Conservation (phyloP, 164 flowering plant species). For the Vitis rupestris region DNA sequence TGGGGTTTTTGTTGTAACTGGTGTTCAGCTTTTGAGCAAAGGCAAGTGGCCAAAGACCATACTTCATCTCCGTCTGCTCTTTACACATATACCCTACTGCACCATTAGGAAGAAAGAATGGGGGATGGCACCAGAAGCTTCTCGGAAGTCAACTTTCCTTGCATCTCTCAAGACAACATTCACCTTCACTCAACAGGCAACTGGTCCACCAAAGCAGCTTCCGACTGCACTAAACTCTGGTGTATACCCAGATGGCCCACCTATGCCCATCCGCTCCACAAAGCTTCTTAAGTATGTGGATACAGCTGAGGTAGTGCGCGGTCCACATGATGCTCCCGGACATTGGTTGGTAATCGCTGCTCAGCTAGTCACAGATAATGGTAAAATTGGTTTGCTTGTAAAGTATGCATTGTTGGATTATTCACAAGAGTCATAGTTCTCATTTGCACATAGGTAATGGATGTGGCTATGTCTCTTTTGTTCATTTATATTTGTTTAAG, state of each 20-base stretch:
- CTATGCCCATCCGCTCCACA: constrained; percentile 43
- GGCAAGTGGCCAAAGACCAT: constrained; percentile 74
- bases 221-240: constrained; percentile 67
- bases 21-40: constrained; percentile 71
- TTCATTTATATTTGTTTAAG: background rate
- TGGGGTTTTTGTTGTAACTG: constrained; percentile 80
- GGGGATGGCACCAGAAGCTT: constrained; percentile 57
- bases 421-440: constrained; percentile 13
- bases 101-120: constrained; percentile 64
- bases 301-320: constrained; percentile 59
- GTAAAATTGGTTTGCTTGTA: constrained; percentile 73
- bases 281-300: constrained; percentile 70
- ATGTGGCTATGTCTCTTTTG: background rate
- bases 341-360: constrained; percentile 88
- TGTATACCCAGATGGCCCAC: constrained; percentile 80
- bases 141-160: constrained; percentile 65
- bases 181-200: constrained; percentile 41
- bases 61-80: constrained; percentile 80
- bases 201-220: constrained; percentile 42
- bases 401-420: constrained; percentile 75
- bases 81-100: constrained; percentile 61
- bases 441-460: background rate
- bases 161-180: constrained; percentile 64
- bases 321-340: constrained; percentile 75
- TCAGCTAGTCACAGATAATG: constrained; percentile 57